phyloP scores from a whole-genome alignment of 129 eudicot species.

The Deinandra increscens region DNA sequence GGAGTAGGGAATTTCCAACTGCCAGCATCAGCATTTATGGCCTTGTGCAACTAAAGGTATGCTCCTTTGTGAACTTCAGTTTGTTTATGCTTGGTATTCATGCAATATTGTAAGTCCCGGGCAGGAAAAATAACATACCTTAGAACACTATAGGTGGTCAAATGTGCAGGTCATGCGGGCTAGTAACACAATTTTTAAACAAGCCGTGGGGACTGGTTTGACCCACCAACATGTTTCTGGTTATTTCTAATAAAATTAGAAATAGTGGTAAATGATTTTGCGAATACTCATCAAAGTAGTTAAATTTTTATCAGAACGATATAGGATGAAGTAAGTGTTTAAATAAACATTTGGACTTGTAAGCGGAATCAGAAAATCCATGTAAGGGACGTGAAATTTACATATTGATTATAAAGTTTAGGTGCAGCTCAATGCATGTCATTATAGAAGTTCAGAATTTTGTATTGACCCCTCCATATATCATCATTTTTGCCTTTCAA shows the following conservation, averaged over 20 bases:
- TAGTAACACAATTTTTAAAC: not conserved
- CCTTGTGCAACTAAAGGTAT: constrained; percentile 74
- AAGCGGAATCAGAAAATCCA: not conserved
- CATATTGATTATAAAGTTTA: not conserved
- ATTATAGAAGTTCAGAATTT: not conserved
- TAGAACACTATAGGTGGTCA: constrained; percentile 2
- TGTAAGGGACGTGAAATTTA: not conserved
- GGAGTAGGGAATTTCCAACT: constrained; percentile 90
- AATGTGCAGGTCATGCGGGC: not conserved
- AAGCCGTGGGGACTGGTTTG: not conserved
- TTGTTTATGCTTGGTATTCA: not conserved
- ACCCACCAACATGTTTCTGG: not conserved
- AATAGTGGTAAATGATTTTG: not conserved
- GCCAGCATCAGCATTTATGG: constrained; percentile 76
- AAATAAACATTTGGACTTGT: not conserved
- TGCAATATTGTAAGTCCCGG: not conserved
- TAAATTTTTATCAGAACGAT: not conserved
- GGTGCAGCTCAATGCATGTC: not conserved
- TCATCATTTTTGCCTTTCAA: not conserved
- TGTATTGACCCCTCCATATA: not conserved
- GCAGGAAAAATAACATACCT: constrained; percentile 12
- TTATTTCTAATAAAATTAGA: not conserved
- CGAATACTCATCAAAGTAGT: not conserved
- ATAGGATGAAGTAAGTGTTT: not conserved
- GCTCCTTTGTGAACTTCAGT: not conserved